Evolutionary conservation across 2,329 filamentous ascomycete species (phyloP).

Genomic region (Trichophyton mentagrophytes): DNA sequence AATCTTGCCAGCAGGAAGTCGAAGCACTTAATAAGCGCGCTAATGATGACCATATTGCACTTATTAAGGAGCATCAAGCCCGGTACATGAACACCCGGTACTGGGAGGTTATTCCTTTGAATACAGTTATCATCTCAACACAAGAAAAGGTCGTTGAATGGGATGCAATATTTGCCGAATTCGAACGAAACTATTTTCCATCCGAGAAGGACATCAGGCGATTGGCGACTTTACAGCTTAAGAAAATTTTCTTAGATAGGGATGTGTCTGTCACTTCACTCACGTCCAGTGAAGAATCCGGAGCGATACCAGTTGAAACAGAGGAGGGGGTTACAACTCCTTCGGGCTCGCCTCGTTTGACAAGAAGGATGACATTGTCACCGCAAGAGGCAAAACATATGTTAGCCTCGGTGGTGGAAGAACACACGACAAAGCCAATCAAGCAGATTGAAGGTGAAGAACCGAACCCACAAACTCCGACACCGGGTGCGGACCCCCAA

Average conservation of each 20-base stretch:
- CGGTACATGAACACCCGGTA: conserved; percentile 90
- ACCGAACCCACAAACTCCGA: neutral
- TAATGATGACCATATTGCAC: conserved; percentile 64
- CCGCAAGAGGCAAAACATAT: conserved; percentile 53
- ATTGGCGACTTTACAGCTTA: conserved; percentile 80
- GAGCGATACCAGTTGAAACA: conserved; percentile 36
- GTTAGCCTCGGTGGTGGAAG: conserved; percentile 52
- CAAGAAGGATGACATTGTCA: conserved; percentile 38
- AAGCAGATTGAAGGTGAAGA: conserved; percentile 12
- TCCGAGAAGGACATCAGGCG: conserved; percentile 92
- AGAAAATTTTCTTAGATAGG: conserved; percentile 83
- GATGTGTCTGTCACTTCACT: conserved; percentile 68
- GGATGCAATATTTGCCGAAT: conserved; percentile 81
- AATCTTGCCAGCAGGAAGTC: conserved; percentile 69
- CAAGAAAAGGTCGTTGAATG: conserved; percentile 87
- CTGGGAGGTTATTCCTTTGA: conserved; percentile 91
- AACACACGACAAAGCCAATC: conserved; percentile 38
- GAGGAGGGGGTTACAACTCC: conserved; percentile 21
- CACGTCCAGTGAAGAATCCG: conserved; percentile 54
- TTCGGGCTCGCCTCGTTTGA: conserved; percentile 20
- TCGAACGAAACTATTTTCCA: conserved; percentile 84
- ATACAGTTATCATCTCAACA: conserved; percentile 75
- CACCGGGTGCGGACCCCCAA: neutral
- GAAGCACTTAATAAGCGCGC: conserved; percentile 65
- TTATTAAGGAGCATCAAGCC: conserved; percentile 69